Evolutionary conservation across 306 rosid species (phyloP).

Genomic region (Lathyrus sativus): DNA sequence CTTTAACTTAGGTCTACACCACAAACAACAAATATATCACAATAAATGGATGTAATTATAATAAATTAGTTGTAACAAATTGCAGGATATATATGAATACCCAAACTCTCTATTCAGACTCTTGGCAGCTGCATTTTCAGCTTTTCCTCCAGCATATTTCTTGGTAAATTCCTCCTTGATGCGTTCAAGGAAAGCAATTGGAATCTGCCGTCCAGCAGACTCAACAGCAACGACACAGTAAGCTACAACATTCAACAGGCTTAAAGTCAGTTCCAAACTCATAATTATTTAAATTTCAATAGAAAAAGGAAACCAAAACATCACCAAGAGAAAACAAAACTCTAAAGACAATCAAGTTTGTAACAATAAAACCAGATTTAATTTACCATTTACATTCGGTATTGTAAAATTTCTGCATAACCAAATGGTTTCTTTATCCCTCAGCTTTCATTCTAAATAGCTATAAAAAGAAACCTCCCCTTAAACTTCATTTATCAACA

Average conservation of each 20-base stretch:
- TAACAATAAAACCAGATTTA: slow-evolving; percentile 19
- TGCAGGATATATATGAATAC: slow-evolving; percentile 39
- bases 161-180: slow-evolving; percentile 80
- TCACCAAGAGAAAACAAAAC: not conserved
- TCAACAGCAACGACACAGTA: slow-evolving; percentile 91
- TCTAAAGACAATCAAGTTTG: slow-evolving; percentile 21
- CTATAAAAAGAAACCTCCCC: not conserved
- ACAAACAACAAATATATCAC: slow-evolving; percentile 27
- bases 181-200: slow-evolving; percentile 87
- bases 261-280: slow-evolving; percentile 41
- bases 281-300: slow-evolving; percentile 1
- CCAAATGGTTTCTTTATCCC: not conserved
- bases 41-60: slow-evolving; percentile 30
- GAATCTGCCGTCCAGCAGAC: slow-evolving; percentile 77
- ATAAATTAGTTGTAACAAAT: slow-evolving; percentile 2
- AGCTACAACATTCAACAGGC: slow-evolving; percentile 52
- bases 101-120: slow-evolving; percentile 84
- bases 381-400: not conserved
- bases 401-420: slow-evolving; percentile 1
- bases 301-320: slow-evolving; percentile 13
- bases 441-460: not conserved
- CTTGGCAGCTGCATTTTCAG: slow-evolving; percentile 73
- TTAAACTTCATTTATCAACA: not conserved
- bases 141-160: slow-evolving; percentile 86
- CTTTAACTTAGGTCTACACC: slow-evolving; percentile 71